Conservation (phyloP, 1,284 basidiomycete species). For the Cryptococcus sp. region DNA sequence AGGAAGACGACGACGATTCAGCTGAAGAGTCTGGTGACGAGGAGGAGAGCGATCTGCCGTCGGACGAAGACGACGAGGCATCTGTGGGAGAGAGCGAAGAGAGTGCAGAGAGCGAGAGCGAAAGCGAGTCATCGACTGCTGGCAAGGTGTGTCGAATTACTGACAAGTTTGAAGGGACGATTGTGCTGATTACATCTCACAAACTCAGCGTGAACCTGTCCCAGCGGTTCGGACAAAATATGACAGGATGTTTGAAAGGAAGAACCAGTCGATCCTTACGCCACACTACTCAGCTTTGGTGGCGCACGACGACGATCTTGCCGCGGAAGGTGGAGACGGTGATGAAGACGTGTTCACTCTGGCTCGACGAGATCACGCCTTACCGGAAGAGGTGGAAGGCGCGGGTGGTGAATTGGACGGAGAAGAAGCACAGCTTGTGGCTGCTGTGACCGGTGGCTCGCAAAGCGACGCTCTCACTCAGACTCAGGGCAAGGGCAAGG, state of each 20-base stretch:
- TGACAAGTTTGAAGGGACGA: too few relatives aligned
- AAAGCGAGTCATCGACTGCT: constrained; percentile 12
- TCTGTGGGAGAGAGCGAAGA: constrained; percentile 26
- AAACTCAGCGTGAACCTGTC: constrained; percentile 12
- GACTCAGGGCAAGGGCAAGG: too few relatives aligned
- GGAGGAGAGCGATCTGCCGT: constrained; percentile 19
- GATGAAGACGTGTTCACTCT: constrained; percentile 91
- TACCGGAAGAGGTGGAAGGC: constrained; percentile 50
- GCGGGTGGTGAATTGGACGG: constrained; percentile 3
- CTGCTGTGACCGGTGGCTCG: constrained; percentile 5
- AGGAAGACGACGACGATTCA: constrained; percentile 25
- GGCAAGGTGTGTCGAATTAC: constrained; percentile 16
- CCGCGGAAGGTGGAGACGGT: constrained; percentile 55
- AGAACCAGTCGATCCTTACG: constrained; percentile 91
- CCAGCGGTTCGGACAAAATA: constrained; percentile 81
- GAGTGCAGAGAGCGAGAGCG: constrained; percentile 24
- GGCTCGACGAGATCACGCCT: constrained; percentile 82
- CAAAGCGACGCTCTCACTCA: neutral
- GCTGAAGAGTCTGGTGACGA: constrained; percentile 14
- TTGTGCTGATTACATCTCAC: neutral
- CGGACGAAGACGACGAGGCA: constrained; percentile 28
- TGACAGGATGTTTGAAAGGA: constrained; percentile 96
- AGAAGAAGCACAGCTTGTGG: constrained; percentile 7
- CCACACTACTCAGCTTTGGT: constrained; percentile 89
- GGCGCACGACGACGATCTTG: constrained; percentile 62